Evolutionary conservation across 306 rosid genomes (phyloP).

Genomic region (Prunus mume): DNA sequence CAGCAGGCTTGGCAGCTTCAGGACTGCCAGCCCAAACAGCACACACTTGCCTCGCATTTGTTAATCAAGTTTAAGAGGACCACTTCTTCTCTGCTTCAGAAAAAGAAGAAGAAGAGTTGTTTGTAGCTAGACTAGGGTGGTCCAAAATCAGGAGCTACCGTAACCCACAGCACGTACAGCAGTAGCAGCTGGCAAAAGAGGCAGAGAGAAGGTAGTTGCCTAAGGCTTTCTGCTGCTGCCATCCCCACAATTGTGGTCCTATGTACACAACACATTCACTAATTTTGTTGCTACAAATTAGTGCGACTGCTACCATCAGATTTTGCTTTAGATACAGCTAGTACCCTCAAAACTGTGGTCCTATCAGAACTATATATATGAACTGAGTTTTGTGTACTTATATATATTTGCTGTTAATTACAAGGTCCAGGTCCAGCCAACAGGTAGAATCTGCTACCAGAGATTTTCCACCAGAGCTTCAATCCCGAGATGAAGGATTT

Average conservation of each 20-base stretch:
- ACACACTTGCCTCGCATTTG: neutral
- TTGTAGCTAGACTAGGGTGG: neutral
- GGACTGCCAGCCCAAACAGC: neutral
- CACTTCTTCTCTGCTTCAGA: neutral
- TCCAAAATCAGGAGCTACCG: neutral
- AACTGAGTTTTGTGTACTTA: slow-evolving; percentile 25
- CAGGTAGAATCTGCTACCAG: slow-evolving; percentile 10
- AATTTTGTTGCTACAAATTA: neutral
- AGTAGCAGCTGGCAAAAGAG: neutral
- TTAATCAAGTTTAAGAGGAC: neutral
- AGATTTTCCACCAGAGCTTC: slow-evolving; percentile 21
- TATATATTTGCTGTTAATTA: slow-evolving; percentile 14
- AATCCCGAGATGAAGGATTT: slow-evolving; percentile 12
- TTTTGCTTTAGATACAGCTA: slow-evolving; percentile 2
- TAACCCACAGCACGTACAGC: neutral
- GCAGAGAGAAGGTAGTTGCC: too few relatives aligned
- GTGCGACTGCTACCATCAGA: slow-evolving; percentile 6
- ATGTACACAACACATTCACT: neutral
- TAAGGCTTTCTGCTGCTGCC: neutral
- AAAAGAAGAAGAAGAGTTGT: too few relatives aligned
- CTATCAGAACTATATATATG: slow-evolving; percentile 1
- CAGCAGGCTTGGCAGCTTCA: too few relatives aligned
- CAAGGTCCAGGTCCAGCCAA: slow-evolving; percentile 22
- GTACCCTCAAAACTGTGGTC: slow-evolving; percentile 30
- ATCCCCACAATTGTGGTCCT: slow-evolving; percentile 29